Percentiles rank a stretch among this genome's conserved stretches.
Conservation (phyloP, 2,329 filamentous ascomycete genomes). For the Macrophomina phaseolina region DNA sequence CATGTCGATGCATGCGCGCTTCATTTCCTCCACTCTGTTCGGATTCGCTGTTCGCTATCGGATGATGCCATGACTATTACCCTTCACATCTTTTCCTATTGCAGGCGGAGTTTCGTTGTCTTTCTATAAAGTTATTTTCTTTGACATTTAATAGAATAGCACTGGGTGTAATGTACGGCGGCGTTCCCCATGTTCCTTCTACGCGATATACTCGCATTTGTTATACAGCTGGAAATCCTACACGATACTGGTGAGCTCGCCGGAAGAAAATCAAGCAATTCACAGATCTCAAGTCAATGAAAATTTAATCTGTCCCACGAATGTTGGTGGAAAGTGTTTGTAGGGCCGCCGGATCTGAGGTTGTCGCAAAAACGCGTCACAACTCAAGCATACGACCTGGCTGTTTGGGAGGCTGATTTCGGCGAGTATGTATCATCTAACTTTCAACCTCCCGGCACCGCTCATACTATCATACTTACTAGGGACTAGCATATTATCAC, state of each 20-base stretch:
- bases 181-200: not conserved
- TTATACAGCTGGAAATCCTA: not conserved
- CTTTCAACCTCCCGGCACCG: not conserved
- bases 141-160: not conserved
- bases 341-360: no score
- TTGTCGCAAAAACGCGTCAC: not conserved
- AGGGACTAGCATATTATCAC: not conserved
- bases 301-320: no score
- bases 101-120: not conserved
- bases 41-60: not conserved
- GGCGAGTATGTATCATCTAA: constrained; percentile 10
- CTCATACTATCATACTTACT: not conserved
- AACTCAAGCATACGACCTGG: not conserved
- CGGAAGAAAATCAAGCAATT: not conserved
- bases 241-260: not conserved
- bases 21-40: not conserved
- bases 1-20: not conserved
- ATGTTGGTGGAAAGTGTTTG: no score
- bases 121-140: not conserved
- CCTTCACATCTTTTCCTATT: not conserved
- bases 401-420: not conserved
- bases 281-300: no score
- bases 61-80: not conserved
- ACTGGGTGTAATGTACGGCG: not conserved
- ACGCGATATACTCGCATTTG: not conserved